Evolutionary conservation across 176 grass and related monocot species (phyloP), one percentile per base, ranked within the genome.

Genomic region (Otatea glauca): DNA sequence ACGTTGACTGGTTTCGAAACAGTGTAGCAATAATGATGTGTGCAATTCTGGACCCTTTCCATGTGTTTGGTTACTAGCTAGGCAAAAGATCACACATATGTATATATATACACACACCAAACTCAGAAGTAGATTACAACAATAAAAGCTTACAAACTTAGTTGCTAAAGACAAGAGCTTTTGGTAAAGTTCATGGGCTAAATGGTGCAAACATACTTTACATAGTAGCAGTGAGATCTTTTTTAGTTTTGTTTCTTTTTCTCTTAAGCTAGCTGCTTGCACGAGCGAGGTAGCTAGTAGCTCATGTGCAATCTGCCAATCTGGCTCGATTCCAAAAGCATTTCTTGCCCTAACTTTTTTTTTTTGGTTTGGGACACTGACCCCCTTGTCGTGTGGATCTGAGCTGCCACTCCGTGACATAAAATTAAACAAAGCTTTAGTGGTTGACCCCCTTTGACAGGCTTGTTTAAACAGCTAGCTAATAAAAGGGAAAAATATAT

Each of bases 1-100:
- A 87, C 83, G 92, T 95, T 98, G 96, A 95, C 93, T 85, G 77
- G 70, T 71, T 75, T 87, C 72, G 48, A 84, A 72, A 91, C 90
- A 84, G 41, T 87, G 81, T 71, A 81, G 45, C 78, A 77, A 8
- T 64, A 63, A 56, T 77, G 72, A 71, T 72, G 78, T 64, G 60
- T n/a, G 38, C 20, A 71, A 65, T 25, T 65, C 43, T 70, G 45
- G 78, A 90, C 65, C 75, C 72, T 24, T 69, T 82, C 83, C 72
- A 77, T 77, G 77, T 54, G 77, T 25, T 62, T 60, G 51, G 78
- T 70, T 29, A 24, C 43, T 69, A 45, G 9, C 71, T 77, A 77
- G 58, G 45, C 45, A 82, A 82, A 68, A 73, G 65, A 65, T 50
- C 64, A 81, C 47, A 86, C 72, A 16, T 29, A 29, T 12, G 73